Evolutionary conservation across 2,329 filamentous ascomycete genomes (phyloP), one percentile per base, ranked within the genome.

Genomic region (Xylaria multiplex): DNA sequence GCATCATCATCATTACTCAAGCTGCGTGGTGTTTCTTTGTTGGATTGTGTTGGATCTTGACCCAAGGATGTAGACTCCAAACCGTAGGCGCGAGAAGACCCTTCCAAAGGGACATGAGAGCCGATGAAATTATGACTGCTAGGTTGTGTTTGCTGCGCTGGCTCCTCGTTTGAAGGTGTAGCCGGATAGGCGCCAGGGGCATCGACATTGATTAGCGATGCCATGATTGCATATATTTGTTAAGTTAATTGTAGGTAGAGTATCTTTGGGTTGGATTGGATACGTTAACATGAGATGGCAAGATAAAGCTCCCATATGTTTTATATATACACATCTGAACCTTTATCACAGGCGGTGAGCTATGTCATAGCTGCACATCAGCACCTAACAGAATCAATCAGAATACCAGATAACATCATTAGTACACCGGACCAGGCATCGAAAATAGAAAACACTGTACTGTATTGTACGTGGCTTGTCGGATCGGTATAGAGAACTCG

Each of bases 111-210:
- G 5, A 35, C 22, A 13, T 49, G 46, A 32, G 62, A 45, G 40
- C 22, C 62, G 22, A 49, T 19, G 22, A 42, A 35, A 45, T 46
- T 43, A 11, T 48, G 24, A n/a, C 43, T 14, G 45, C 14, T 35
- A 7, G 56, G 35, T 16, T 54, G 46, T 45, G 48, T 40, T 22
- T 64, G 56, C 19, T 35, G 48, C 5, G 16, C 16, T n/a, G 63
- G 59, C 32, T 69, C 66, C 46, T 70, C 66, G 7, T 61, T 57
- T 5, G 4, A 6, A 3, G 68, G 68, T 16, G 68, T 70, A 2
- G 40, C 49, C 3, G 72, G 72, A 45, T 70, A 74, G 6, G 70
- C 66, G 6, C 71, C 72, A 37, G 72, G 72, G 2, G 62, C 65
- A 48, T 67, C 50, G 8, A 68, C 54, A 4, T 58, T 58, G 3